Evolutionary conservation across 179 eudicot genomes (phyloP), one percentile per base, ranked within the genome.

Genomic region (Amaranthus tricolor): DNA sequence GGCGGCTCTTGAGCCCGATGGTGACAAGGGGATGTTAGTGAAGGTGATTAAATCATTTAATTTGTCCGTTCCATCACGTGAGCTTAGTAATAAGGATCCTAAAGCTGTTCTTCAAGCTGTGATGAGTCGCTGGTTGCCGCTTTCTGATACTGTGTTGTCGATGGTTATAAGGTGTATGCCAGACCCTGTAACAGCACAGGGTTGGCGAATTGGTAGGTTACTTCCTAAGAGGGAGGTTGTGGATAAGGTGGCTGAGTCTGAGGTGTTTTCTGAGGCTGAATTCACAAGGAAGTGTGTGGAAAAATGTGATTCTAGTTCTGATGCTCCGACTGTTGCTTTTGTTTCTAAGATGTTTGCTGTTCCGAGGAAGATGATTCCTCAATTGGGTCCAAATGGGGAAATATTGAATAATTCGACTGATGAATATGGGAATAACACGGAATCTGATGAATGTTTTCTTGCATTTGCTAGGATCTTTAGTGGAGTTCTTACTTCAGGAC

Each of bases 301-400:
- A 86, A 70, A 56, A 19, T 92, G 97, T 76, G 89, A 89, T 82
- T 81, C 88, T 19, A 77, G 85, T 57, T 86, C 90, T 55, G 88
- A 86, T 70, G 93, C 93, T 44, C 96, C 97, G 0, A 85, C 90
- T 81, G 86, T 94, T 72, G 97, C 89, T 19, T 94, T 92, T 83
- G 98, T 92, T 2, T 87, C 97, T n/a, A 94, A 94, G 74, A 92
- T 92, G 92, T 92, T 94, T 88, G 97, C 97, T 44, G 80, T 94
- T 62, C 93, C 94, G 57, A 44, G 61, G 68, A 92, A 92, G 80
- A 62, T 89, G 86, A 85, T 92, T 69, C 97, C 98, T 53, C 88
- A 68, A 3, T 85, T 73, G 77, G 96, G 85, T 70, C 76, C 86
- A 9, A 16, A 85, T 66, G 92, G 90, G 63, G 96, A 90, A 75